Evolutionary conservation across 2,329 filamentous ascomycete genomes (phyloP).

Genomic region (Aspergillus aculeatinus): DNA sequence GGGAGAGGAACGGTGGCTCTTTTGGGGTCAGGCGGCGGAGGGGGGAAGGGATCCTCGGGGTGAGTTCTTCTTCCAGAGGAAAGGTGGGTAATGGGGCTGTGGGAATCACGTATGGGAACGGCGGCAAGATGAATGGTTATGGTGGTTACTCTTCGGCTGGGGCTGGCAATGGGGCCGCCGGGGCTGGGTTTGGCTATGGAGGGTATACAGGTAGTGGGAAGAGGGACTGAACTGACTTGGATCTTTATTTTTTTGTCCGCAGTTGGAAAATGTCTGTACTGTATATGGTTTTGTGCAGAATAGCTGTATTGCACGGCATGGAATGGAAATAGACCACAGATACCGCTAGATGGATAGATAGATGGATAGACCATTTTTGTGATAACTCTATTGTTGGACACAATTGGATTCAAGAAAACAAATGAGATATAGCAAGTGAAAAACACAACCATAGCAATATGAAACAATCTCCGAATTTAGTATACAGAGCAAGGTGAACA

Average conservation of each 20-base stretch:
- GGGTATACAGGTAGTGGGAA: constrained; percentile 41
- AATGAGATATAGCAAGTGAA: background rate
- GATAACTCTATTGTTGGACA: background rate
- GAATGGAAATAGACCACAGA: background rate
- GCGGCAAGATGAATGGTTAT: constrained; percentile 56
- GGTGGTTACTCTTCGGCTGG: constrained; percentile 48
- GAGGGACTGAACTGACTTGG: constrained; percentile 35
- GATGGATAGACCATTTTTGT: background rate
- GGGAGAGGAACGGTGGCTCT: constrained; percentile 32
- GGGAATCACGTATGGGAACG: constrained; percentile 52
- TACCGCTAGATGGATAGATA: background rate
- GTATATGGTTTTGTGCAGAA: background rate
- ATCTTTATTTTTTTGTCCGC: background rate
- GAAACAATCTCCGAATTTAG: background rate
- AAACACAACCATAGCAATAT: background rate
- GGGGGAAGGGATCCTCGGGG: constrained; percentile 50
- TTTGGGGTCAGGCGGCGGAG: constrained; percentile 30
- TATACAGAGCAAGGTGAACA: background rate
- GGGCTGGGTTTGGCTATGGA: constrained; percentile 35
- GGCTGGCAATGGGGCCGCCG: constrained; percentile 28
- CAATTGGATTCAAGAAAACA: background rate
- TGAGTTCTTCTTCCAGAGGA: constrained; percentile 37
- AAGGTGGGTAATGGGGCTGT: constrained; percentile 53
- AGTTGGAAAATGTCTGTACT: constrained; percentile 5
- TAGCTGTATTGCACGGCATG: background rate